These are phyloP conservation scores for Begonia fuchsioides DNA, from an alignment of 306 rosid genomes.

Conservation along the genomic window DNA sequence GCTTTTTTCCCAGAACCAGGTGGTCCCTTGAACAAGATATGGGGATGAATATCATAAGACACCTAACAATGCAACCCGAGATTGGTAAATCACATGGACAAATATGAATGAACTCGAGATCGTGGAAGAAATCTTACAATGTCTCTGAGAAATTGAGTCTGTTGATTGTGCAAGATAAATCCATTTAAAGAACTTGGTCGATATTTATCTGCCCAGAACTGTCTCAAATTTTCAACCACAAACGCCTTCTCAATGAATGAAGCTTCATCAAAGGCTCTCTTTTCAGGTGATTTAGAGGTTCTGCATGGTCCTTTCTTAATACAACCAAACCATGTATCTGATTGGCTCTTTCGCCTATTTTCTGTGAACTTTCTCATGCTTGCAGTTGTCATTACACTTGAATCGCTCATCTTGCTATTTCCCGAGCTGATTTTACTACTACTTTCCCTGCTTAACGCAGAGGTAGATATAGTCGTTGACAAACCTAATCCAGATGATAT, in stretches of 20 bases:
- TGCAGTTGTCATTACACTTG: constrained; percentile 32
- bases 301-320: constrained; percentile 51
- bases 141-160: constrained; percentile 64
- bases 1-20: constrained; percentile 58
- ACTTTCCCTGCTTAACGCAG: constrained; percentile 30
- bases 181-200: constrained; percentile 57
- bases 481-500: constrained; percentile 14
- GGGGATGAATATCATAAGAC: constrained; percentile 41
- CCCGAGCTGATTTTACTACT: constrained; percentile 20
- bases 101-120: background rate
- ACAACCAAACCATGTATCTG: constrained; percentile 53
- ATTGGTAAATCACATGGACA: constrained; percentile 1
- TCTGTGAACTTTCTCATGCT: constrained; percentile 45
- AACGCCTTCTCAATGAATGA: constrained; percentile 45
- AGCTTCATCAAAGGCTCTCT: constrained; percentile 33
- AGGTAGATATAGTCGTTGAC: constrained; percentile 24
- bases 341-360: constrained; percentile 33
- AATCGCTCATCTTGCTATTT: constrained; percentile 34
- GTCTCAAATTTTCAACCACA: constrained; percentile 42
- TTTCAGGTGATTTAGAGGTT: constrained; percentile 47
- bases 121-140: constrained; percentile 28
- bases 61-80: constrained; percentile 25
- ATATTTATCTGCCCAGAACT: constrained; percentile 79
- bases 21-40: constrained; percentile 64
- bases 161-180: constrained; percentile 59